A percentile compares a stretch with the other conserved stretches of the same genome.
These are phyloP conservation scores for Populus ilicifolia DNA, from an alignment of 345 rosid species.

Conservation along the genomic window DNA sequence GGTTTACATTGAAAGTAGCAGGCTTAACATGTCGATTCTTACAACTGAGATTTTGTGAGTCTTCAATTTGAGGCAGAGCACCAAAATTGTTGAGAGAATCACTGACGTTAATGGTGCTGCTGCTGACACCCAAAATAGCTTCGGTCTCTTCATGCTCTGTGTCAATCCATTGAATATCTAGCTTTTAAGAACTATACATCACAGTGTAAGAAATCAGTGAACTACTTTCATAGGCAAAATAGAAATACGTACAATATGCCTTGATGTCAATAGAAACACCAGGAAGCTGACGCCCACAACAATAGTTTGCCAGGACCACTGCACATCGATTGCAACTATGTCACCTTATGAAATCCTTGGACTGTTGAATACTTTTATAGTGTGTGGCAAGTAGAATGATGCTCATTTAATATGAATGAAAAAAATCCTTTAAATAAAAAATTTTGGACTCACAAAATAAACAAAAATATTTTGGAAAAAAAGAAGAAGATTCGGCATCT, in stretches of 20 bases:
- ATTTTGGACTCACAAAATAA: background rate
- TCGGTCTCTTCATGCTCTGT: constrained; percentile 81
- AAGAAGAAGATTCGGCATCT: background rate
- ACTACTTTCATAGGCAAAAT: background rate
- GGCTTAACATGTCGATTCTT: constrained; percentile 27
- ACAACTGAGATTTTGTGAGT: constrained; percentile 63
- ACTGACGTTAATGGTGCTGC: constrained; percentile 89
- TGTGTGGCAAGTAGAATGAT: background rate
- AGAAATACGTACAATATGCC: constrained; percentile 61
- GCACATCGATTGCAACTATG: constrained; percentile 26
- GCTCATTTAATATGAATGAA: background rate
- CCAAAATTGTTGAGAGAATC: constrained; percentile 55
- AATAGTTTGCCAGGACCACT: constrained; percentile 96
- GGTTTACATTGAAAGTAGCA: background rate
- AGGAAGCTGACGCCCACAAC: constrained; percentile 70
- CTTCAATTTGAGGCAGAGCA: constrained; percentile 55
- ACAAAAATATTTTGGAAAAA: no score
- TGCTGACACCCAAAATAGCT: constrained; percentile 93
- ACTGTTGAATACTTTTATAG: background rate
- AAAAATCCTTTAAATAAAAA: background rate
- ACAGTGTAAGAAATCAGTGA: background rate
- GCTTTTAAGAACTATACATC: constrained; percentile 3
- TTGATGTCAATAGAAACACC: constrained; percentile 58
- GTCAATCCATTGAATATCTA: constrained; percentile 6
- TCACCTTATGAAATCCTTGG: background rate